These are phyloP conservation scores for Cubamyces lactineus DNA, from an alignment of 768 basidiomycete genomes.

Conservation along the genomic window DNA sequence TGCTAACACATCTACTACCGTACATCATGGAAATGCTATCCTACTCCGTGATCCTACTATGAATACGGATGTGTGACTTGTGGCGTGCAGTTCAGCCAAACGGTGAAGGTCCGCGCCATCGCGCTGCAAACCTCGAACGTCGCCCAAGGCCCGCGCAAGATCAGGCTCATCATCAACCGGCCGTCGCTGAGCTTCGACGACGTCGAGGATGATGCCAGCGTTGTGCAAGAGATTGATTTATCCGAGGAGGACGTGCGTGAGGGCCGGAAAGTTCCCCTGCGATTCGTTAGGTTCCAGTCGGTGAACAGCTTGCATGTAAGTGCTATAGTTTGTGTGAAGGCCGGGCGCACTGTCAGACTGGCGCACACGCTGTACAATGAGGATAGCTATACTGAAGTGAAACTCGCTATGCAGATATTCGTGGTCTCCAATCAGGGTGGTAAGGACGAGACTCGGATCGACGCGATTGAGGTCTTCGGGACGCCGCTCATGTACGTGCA, in stretches of 20 bases:
- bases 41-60: too few species aligned
- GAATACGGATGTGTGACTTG: not conserved
- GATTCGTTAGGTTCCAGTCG: conserved; percentile 70
- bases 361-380: too few species aligned
- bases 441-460: conserved; percentile 67
- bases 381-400: too few species aligned
- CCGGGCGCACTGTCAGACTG: not conserved
- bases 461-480: conserved; percentile 68
- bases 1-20: too few species aligned
- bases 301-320: conserved; percentile 70
- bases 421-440: conserved; percentile 67
- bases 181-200: conserved; percentile 67
- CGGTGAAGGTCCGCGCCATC: conserved; percentile 64
- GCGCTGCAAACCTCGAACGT: conserved; percentile 46
- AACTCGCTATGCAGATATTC: conserved; percentile 53
- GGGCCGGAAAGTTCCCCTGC: conserved; percentile 54
- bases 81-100: conserved; percentile 62
- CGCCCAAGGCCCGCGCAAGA: conserved; percentile 55
- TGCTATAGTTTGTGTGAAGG: conserved; percentile 13
- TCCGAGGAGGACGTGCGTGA: conserved; percentile 50
- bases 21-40: too few species aligned
- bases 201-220: conserved; percentile 54
- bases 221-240: conserved; percentile 61
- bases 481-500: conserved; percentile 55
- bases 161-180: conserved; percentile 68